Evolutionary conservation across 202 grass and related monocot genomes (phyloP).

Genomic region (Zoysia matrella): DNA sequence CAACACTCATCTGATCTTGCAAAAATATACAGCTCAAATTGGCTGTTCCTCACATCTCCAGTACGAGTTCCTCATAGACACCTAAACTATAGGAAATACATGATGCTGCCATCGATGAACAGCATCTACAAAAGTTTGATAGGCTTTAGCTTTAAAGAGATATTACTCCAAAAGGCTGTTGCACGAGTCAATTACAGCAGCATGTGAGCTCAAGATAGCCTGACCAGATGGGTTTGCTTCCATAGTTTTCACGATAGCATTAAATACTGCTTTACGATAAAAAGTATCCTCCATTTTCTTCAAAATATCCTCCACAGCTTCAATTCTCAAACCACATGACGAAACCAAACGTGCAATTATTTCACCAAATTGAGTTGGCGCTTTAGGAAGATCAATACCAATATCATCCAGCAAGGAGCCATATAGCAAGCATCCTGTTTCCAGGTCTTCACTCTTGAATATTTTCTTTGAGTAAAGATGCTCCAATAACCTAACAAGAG

Average conservation of each 20-base stretch:
- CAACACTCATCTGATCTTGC: conserved; percentile 78
- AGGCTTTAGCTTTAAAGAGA: conserved; percentile 26
- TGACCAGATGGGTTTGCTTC: conserved; percentile 61
- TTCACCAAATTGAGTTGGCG: conserved; percentile 78
- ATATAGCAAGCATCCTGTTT: conserved; percentile 79
- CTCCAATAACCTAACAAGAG: conserved; percentile 76
- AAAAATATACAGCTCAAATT: conserved; percentile 95
- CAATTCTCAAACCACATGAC: conserved; percentile 63
- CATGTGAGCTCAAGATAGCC: conserved; percentile 64
- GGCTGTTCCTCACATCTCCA: conserved; percentile 67
- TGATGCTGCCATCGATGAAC: conserved; percentile 33
- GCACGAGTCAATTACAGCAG: conserved; percentile 54
- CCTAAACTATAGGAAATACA: conserved; percentile 66
- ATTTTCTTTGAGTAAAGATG: conserved; percentile 70
- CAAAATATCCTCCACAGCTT: conserved; percentile 68
- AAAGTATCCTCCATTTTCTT: conserved; percentile 80
- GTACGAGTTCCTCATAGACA: conserved; percentile 53
- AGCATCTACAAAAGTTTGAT: conserved; percentile 54
- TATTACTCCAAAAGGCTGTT: conserved; percentile 56
- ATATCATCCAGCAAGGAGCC: conserved; percentile 83
- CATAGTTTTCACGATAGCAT: conserved; percentile 54
- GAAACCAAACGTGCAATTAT: conserved; percentile 70
- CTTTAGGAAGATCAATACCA: conserved; percentile 93
- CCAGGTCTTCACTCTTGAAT: conserved; percentile 69
- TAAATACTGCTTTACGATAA: conserved; percentile 62